These are phyloP conservation scores for Nymphaea thermarum DNA, from an alignment of 164 flowering plant species.

Conservation along the genomic window DNA sequence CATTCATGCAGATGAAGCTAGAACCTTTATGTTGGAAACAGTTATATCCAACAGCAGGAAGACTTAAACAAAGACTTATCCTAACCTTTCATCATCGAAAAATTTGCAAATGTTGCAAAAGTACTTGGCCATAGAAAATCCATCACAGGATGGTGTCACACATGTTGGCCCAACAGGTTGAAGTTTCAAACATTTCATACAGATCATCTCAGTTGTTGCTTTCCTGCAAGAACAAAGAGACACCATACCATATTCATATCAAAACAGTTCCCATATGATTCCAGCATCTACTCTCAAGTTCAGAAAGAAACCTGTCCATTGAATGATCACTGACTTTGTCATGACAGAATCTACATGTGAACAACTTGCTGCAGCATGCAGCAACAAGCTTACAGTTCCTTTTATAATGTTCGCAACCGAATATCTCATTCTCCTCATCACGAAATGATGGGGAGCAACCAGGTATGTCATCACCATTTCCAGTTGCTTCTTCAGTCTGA, in stretches of 20 bases:
- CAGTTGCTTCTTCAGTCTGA: slow-evolving; percentile 33
- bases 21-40: not conserved
- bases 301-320: slow-evolving; percentile 65
- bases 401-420: slow-evolving; percentile 95
- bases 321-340: slow-evolving; percentile 90
- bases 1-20: not conserved
- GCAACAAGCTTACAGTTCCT: slow-evolving; percentile 91
- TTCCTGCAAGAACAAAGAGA: slow-evolving; percentile 32
- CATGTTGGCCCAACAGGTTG: slow-evolving; percentile 82
- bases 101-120: slow-evolving; percentile 84
- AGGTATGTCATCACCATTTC: slow-evolving; percentile 32
- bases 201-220: slow-evolving; percentile 90
- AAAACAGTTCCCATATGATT: not conserved
- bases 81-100: slow-evolving; percentile 92
- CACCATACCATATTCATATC: not conserved
- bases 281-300: not conserved
- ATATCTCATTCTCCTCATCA: slow-evolving; percentile 54
- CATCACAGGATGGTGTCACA: slow-evolving; percentile 71
- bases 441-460: slow-evolving; percentile 75
- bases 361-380: slow-evolving; percentile 82
- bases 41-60: not conserved
- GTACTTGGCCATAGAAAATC: slow-evolving; percentile 76
- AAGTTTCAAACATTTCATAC: slow-evolving; percentile 76
- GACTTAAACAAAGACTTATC: not conserved
- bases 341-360: slow-evolving; percentile 86